Base-by-base conservation (phyloP, 2,329 filamentous ascomycete species). In the Hypocrella siamensis region DNA sequence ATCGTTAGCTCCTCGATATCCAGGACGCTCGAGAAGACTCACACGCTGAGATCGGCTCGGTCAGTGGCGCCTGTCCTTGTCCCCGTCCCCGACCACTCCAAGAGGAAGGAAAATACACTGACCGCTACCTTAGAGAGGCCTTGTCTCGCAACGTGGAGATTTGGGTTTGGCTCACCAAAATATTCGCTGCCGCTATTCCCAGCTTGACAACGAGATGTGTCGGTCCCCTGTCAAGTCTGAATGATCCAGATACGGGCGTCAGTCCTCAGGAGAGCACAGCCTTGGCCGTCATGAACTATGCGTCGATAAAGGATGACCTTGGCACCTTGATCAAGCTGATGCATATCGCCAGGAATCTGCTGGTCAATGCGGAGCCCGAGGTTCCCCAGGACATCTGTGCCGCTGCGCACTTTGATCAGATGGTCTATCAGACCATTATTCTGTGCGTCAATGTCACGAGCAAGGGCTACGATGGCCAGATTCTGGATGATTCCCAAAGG, bases 381-480 rank as follows among this genome's bases (percentile, higher is more conserved):
- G 67, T 76, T 4, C 70, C 73, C 2, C 73, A 78, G 46, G 72
- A 78, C 41, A 61, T 78, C 6, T 77, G 72, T 35, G 69, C 71
- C 8, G 69, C 70, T 6, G 68, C 75, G 12, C 63, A 69, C 32
- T 75, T 77, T 39, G 71, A 78, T 41, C 69, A 75, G 43, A 72
- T 74, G 55, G 69, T 77, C 3, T 74, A 75, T 38, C 70, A 75
- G 46, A 65, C 73, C 3, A 72, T 78, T 37, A 69, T 74, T 19
- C 58, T 78, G 7, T 77, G 73, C 41, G 67, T 76, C 15, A 76
- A 75, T 44, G 70, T 78, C 17, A 74, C 72, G 0, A 75, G 70
- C 45, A 78, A 78, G 46, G 72, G 71, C 5, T 77, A 75, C 38
- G 72, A 77, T 38, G 69, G 70, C 6, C 72, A 78, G 44, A 63